phyloP scores from a whole-genome alignment of 768 basidiomycete species.

The Amanita pseudoporphyria region DNA sequence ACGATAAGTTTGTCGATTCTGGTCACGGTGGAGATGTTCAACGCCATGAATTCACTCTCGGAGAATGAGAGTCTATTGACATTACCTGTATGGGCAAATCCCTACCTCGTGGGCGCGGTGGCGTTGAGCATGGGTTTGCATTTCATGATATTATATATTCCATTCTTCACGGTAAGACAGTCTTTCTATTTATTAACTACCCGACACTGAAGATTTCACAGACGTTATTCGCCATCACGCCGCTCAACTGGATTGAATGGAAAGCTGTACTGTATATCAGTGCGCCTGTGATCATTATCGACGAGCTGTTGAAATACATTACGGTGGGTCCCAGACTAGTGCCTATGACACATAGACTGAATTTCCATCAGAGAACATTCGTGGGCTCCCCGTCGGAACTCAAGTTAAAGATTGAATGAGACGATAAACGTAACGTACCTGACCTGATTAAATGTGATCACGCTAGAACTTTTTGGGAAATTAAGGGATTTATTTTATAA shows the following conservation, averaged over 20 bases:
- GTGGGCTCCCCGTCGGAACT: slow-evolving; percentile 30
- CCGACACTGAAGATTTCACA: slow-evolving; percentile 19
- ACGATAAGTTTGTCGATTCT: slow-evolving; percentile 96
- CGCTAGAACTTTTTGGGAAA: no score
- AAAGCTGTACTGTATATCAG: slow-evolving; percentile 84
- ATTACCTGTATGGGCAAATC: slow-evolving; percentile 91
- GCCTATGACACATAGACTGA: neutral
- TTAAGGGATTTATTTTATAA: no score
- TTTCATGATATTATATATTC: slow-evolving; percentile 92
- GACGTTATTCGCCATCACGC: slow-evolving; percentile 85
- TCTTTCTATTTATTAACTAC: neutral
- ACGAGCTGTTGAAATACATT: slow-evolving; percentile 83
- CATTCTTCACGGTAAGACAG: slow-evolving; percentile 80
- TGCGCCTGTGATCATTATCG: slow-evolving; percentile 80
- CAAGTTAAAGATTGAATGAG: slow-evolving; percentile 29
- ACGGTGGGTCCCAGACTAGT: slow-evolving; percentile 38
- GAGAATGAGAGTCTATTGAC: slow-evolving; percentile 91
- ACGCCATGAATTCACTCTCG: slow-evolving; percentile 95
- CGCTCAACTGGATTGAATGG: slow-evolving; percentile 94
- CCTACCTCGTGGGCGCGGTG: slow-evolving; percentile 85
- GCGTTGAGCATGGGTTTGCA: slow-evolving; percentile 88
- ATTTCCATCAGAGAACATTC: slow-evolving; percentile 30
- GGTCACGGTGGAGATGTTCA: slow-evolving; percentile 96
- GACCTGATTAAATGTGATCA: no score
- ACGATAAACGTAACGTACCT: slow-evolving; percentile 6